Percentiles rank a stretch among this genome's conserved stretches.
These are phyloP conservation scores for Talaromyces proteolyticus DNA, from an alignment of 495 filamentous ascomycete genomes.

Conservation along the genomic window DNA sequence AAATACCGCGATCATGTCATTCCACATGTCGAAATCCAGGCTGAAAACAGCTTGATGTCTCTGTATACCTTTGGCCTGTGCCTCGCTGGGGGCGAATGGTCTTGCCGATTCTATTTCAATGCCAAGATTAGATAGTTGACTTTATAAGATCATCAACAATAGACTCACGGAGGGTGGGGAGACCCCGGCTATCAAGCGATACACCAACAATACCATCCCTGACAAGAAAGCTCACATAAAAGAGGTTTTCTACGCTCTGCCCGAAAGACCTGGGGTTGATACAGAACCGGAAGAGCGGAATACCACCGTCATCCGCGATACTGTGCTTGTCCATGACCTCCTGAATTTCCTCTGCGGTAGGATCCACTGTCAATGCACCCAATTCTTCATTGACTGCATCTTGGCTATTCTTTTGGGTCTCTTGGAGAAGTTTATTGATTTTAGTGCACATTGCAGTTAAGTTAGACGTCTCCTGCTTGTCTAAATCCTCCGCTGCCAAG, in stretches of 20 bases:
- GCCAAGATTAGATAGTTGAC: slow-evolving; percentile 15
- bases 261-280: slow-evolving; percentile 87
- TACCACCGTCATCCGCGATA: slow-evolving; percentile 55
- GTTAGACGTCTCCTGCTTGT: slow-evolving; percentile 65
- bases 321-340: slow-evolving; percentile 47
- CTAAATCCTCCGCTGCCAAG: slow-evolving; percentile 62
- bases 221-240: slow-evolving; percentile 93
- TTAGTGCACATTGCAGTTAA: slow-evolving; percentile 64
- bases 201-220: slow-evolving; percentile 74
- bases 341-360: slow-evolving; percentile 25
- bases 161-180: slow-evolving; percentile 70
- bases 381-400: slow-evolving; percentile 24
- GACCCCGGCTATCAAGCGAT: slow-evolving; percentile 50
- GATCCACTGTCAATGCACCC: slow-evolving; percentile 23
- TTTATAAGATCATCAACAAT: background rate
- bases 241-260: slow-evolving; percentile 95
- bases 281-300: slow-evolving; percentile 76
- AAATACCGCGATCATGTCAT: slow-evolving; percentile 65
- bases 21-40: slow-evolving; percentile 79
- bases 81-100: slow-evolving; percentile 35
- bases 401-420: slow-evolving; percentile 27
- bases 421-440: slow-evolving; percentile 44
- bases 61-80: slow-evolving; percentile 43
- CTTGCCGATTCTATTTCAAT: slow-evolving; percentile 25
- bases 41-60: slow-evolving; percentile 81